Evolutionary conservation across 768 basidiomycete species (phyloP), one percentile per base, ranked within the genome.

Genomic region (Sarcodon aspratus): DNA sequence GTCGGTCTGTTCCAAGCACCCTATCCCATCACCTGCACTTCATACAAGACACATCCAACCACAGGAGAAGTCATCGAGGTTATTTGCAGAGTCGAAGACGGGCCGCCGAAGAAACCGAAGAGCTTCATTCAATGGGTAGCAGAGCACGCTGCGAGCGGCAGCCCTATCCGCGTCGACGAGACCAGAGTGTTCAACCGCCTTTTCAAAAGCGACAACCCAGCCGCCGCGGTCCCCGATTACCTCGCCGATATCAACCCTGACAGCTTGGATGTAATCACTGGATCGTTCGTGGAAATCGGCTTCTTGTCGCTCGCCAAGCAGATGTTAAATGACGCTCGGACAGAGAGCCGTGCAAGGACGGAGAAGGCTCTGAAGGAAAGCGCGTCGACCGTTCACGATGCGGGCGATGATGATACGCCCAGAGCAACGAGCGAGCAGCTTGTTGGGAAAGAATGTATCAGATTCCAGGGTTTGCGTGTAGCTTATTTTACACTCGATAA

Each of bases 111-210:
- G 64, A 97, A 95, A 64, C 86, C 89, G 10, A 97, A 95, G 61
- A 80, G 91, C 32, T 97, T 80, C 66, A 91, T 98, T 57, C 95
- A 98, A 60, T 99, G 95, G 95, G 90, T 99, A 11, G 91, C 88
- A 21, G 84, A 89, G 60, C 86, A 93, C 61, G 65, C 72, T 7
- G 67, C 78, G 17, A 82, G 85, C 1, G 80, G 82, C 7, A 89
- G 85, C 55, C 91, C 94, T 12, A 85, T 97, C 48, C 68, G 66
- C 44, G 73, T 98, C 55, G 84, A 90, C 62, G 94, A 99, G 66
- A 87, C 85, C 36, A 81, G 94, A 42, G 75, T 96, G 57, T 98
- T 98, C 75, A 78, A 92, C 60, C 86, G 81, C 17, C 69, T 99
- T 4, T 99, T 98, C 81, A 91, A 88, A 68, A 90, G 85, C 55